Evolutionary conservation across 352 stramenopile genomes (phyloP).

Genomic region (Pythium sukuiense): DNA sequence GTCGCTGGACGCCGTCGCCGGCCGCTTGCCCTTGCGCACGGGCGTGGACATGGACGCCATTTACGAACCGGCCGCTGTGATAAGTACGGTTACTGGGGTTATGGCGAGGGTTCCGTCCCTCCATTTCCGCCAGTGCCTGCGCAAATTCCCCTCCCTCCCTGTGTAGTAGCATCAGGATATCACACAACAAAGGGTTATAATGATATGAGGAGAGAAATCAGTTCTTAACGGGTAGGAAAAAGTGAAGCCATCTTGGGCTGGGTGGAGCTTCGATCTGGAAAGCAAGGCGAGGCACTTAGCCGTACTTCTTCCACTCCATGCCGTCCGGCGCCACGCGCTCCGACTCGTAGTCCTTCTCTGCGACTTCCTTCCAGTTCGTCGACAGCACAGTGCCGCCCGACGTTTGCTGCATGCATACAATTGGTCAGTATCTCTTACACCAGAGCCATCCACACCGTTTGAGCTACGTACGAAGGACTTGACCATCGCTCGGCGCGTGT

Average conservation of each 20-base stretch:
- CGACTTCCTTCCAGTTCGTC: slow-evolving; percentile 92
- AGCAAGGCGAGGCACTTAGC: slow-evolving; percentile 17
- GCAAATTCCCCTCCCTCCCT: slow-evolving; percentile 18
- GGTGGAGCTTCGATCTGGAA: background rate
- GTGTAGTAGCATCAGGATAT: slow-evolving; percentile 2
- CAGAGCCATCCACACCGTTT: background rate
- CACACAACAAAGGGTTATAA: slow-evolving; percentile 20
- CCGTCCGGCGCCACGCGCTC: slow-evolving; percentile 79
- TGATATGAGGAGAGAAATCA: background rate
- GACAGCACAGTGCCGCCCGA: slow-evolving; percentile 91
- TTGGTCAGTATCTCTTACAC: background rate
- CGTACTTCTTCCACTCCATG: slow-evolving; percentile 92
- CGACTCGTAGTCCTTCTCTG: slow-evolving; percentile 90
- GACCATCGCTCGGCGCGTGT: slow-evolving; percentile 91
- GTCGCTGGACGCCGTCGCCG: slow-evolving; percentile 18
- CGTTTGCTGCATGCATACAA: slow-evolving; percentile 65
- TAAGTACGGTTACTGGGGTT: slow-evolving; percentile 19
- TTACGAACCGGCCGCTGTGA: background rate
- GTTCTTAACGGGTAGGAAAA: background rate
- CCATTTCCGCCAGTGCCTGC: slow-evolving; percentile 6
- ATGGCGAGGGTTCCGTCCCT: slow-evolving; percentile 4
- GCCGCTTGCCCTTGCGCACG: slow-evolving; percentile 26
- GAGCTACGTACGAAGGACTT: slow-evolving; percentile 85
- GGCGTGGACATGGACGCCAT: slow-evolving; percentile 20
- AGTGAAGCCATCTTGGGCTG: background rate